Conservation (phyloP, 1,284 basidiomycete species). For the Microstroma glucosiphilum region DNA sequence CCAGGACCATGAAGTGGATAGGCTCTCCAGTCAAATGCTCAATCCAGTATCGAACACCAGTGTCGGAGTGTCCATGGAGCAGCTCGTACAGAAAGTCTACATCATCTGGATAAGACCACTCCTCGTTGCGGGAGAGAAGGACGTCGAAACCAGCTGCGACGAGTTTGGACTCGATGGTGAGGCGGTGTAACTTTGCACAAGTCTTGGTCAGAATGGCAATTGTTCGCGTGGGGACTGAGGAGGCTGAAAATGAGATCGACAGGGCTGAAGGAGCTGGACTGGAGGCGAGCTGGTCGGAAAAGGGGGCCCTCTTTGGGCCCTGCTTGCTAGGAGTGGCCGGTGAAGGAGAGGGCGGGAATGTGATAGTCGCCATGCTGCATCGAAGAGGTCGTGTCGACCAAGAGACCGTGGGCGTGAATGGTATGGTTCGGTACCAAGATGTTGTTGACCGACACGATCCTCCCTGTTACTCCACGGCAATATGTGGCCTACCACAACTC, state of each 20-base stretch:
- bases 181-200: conserved; percentile 21
- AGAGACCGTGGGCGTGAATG: too few species aligned
- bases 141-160: conserved; percentile 21
- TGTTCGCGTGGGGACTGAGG: conserved; percentile 15
- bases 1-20: conserved; percentile 23
- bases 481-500: too few species aligned
- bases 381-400: too few species aligned
- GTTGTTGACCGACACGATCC: too few species aligned
- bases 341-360: too few species aligned
- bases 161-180: conserved; percentile 18
- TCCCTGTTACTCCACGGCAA: too few species aligned
- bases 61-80: conserved; percentile 21
- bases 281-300: too few species aligned
- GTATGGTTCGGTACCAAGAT: too few species aligned
- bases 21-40: conserved; percentile 20
- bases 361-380: too few species aligned
- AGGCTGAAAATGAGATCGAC: not conserved
- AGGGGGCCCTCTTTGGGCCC: too few species aligned
- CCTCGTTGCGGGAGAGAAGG: conserved; percentile 20
- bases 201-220: conserved; percentile 18
- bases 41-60: conserved; percentile 19
- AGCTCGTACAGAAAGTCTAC: conserved; percentile 26
- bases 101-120: conserved; percentile 21
- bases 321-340: too few species aligned
- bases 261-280: too few species aligned